phyloP scores from a whole-genome alignment of 306 rosid genomes.

The Ochetophila trinervis region DNA sequence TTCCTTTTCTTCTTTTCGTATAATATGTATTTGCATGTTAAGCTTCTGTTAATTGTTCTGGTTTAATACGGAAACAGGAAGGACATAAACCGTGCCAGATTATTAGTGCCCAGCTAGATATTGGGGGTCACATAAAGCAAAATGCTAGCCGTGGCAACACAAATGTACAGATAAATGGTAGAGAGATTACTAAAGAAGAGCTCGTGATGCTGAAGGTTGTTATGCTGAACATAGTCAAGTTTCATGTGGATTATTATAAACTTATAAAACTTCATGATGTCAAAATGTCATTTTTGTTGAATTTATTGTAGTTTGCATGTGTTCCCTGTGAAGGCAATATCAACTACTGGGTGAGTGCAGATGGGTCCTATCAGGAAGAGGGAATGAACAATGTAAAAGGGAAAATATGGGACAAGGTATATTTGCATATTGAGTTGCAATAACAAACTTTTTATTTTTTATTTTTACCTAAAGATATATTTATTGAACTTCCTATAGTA shows the following conservation, averaged over 20 bases:
- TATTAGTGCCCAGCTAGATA: constrained; percentile 47
- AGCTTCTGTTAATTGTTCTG: constrained; percentile 10
- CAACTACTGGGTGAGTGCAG: constrained; percentile 61
- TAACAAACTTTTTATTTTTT: constrained; percentile 19
- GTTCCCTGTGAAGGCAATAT: constrained; percentile 71
- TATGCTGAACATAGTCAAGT: background rate
- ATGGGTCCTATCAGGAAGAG: constrained; percentile 76
- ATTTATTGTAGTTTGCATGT: constrained; percentile 49
- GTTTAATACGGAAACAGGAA: constrained; percentile 44
- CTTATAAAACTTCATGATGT: constrained; percentile 4
- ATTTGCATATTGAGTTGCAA: constrained; percentile 16
- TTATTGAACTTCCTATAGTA: background rate
- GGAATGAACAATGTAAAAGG: constrained; percentile 63
- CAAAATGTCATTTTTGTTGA: constrained; percentile 14
- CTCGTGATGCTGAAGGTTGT: constrained; percentile 54
- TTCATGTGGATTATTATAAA: background rate
- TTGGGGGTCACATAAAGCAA: constrained; percentile 46
- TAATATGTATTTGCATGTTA: background rate
- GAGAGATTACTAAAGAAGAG: constrained; percentile 63
- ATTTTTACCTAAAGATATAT: background rate
- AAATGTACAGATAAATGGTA: constrained; percentile 42
- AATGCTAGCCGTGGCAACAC: constrained; percentile 73
- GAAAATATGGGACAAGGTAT: constrained; percentile 69
- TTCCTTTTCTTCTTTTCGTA: background rate
- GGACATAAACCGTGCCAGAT: constrained; percentile 60